A percentile compares a stretch with the other conserved stretches of the same genome.
phyloP scores from a whole-genome alignment of 2,329 filamentous ascomycete species.

The Calonectria fujianensis region DNA sequence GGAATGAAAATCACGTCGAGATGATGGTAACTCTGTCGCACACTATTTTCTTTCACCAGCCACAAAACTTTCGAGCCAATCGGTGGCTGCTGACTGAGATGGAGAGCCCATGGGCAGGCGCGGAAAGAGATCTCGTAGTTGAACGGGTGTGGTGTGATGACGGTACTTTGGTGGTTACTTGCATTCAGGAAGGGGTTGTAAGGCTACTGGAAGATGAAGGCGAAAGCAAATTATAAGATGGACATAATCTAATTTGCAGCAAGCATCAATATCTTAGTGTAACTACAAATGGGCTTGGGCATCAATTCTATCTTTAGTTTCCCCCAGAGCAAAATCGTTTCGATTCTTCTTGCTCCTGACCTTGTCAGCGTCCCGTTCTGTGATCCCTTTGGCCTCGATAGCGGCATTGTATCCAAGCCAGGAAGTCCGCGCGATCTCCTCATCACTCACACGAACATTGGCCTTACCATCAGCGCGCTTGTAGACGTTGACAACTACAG shows the following conservation, averaged over 20 bases:
- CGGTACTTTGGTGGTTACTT: background rate
- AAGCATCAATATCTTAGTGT: background rate
- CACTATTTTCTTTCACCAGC: background rate
- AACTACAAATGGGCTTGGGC: slow-evolving; percentile 10
- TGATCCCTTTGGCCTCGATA: slow-evolving; percentile 32
- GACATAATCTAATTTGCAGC: background rate
- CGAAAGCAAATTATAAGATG: background rate
- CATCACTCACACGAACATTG: background rate
- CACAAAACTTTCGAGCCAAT: background rate
- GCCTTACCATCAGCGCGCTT: slow-evolving; percentile 48
- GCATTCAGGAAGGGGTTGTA: background rate
- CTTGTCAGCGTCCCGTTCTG: slow-evolving; percentile 18
- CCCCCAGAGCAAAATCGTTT: slow-evolving; percentile 37
- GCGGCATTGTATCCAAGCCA: slow-evolving; percentile 40
- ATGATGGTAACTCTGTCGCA: background rate
- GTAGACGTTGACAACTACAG: slow-evolving; percentile 53
- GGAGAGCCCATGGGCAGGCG: background rate
- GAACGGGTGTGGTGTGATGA: background rate
- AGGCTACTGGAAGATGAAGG: background rate
- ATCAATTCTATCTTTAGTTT: slow-evolving; percentile 3
- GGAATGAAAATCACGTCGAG: background rate
- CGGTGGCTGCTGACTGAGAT: slow-evolving; percentile 2
- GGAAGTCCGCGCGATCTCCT: slow-evolving; percentile 6
- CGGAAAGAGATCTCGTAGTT: background rate
- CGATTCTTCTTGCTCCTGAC: slow-evolving; percentile 35